Evolutionary conservation across 2,329 filamentous ascomycete species (phyloP).

Genomic region (Fusarium buxicola): DNA sequence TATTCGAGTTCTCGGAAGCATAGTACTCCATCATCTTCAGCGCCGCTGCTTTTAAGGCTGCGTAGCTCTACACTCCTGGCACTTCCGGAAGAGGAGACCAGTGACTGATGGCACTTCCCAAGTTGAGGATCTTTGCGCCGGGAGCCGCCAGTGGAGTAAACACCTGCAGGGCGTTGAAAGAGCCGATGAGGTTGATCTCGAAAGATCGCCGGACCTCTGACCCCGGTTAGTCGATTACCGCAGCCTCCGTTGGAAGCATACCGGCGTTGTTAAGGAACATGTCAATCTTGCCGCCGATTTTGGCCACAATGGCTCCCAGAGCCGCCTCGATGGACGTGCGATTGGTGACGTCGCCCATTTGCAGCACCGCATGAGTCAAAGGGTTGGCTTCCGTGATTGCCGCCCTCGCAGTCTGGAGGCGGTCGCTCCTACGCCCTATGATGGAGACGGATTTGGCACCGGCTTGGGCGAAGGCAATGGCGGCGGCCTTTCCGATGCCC

Average conservation of each 20-base stretch:
- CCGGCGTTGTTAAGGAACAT: slow-evolving; percentile 31
- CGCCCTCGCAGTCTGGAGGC: slow-evolving; percentile 42
- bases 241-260: not conserved
- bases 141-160: slow-evolving; percentile 34
- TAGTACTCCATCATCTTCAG: slow-evolving; percentile 52
- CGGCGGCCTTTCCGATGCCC: slow-evolving; percentile 73
- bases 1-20: slow-evolving; percentile 49
- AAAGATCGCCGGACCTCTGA: slow-evolving; percentile 21
- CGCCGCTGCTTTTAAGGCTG: slow-evolving; percentile 50
- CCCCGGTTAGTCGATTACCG: slow-evolving; percentile 9
- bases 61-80: slow-evolving; percentile 47
- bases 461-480: slow-evolving; percentile 63
- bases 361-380: not conserved
- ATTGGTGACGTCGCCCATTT: not conserved
- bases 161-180: slow-evolving; percentile 43
- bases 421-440: slow-evolving; percentile 50
- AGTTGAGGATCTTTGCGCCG: slow-evolving; percentile 38
- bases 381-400: not conserved
- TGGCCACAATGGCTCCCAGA: not conserved
- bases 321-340: not conserved
- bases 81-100: slow-evolving; percentile 28
- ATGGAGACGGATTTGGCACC: slow-evolving; percentile 53
- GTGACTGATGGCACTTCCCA: slow-evolving; percentile 36
- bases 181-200: slow-evolving; percentile 41
- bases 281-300: slow-evolving; percentile 28